phyloP scores from a whole-genome alignment of 768 basidiomycete genomes.

The Lentinula guzmanii region DNA sequence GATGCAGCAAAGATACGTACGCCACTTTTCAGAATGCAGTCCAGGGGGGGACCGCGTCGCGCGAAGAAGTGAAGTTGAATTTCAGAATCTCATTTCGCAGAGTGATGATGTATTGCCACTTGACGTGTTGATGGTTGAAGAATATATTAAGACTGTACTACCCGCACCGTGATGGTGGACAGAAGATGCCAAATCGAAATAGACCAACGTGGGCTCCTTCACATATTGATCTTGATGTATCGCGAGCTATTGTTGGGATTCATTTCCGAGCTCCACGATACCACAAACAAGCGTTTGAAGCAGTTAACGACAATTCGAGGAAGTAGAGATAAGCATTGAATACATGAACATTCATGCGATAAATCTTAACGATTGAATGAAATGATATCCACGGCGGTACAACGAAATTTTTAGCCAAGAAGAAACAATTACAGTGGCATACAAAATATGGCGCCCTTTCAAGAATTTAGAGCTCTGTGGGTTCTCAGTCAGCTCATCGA shows the following conservation, averaged over 20 bases:
- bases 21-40: neutral
- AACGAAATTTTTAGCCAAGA: neutral
- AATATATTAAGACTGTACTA: neutral
- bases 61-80: neutral
- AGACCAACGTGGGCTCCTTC: neutral
- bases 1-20: neutral
- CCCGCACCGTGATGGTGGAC: neutral
- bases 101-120: neutral
- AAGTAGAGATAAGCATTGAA: neutral
- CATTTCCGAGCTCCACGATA: slow-evolving; percentile 4
- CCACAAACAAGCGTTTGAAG: neutral
- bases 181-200: slow-evolving; percentile 1
- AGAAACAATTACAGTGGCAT: neutral
- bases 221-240: neutral
- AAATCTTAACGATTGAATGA: neutral
- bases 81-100: neutral
- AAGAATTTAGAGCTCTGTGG: neutral
- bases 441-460: neutral
- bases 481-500: neutral
- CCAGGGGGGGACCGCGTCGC: neutral
- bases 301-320: neutral
- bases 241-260: neutral
- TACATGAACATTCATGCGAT: neutral
- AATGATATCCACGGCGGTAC: neutral
- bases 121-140: slow-evolving; percentile 1